A percentile compares a stretch with the other conserved stretches of the same genome.
These are phyloP conservation scores for Pestalotiopsis sp. DNA, from an alignment of 2,329 filamentous ascomycete genomes.

Conservation along the genomic window DNA sequence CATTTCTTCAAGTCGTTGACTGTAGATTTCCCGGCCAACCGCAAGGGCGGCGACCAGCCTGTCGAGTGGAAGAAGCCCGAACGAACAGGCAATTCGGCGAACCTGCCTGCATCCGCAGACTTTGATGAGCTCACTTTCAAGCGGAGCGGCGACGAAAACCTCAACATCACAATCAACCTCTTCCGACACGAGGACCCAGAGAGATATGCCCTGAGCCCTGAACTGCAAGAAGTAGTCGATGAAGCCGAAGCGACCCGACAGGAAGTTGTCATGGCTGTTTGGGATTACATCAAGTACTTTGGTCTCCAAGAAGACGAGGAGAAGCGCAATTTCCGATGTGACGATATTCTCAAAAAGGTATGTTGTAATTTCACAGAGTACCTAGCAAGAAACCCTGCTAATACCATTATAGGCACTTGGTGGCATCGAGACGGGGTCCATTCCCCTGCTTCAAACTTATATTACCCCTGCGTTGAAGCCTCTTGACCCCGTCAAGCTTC, in stretches of 20 bases:
- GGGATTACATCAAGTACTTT: conserved; percentile 90
- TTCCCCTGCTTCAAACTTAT: conserved; percentile 82
- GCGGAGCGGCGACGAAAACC: conserved; percentile 87
- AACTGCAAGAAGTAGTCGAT: conserved; percentile 82
- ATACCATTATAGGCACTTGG: conserved; percentile 46
- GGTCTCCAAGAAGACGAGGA: conserved; percentile 93
- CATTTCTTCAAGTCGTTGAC: conserved; percentile 83
- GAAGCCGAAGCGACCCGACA: conserved; percentile 84
- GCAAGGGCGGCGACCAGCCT: conserved; percentile 56
- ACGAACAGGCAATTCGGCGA: conserved; percentile 53
- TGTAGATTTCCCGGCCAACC: conserved; percentile 71
- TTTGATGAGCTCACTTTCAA: conserved; percentile 94
- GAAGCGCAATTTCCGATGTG: conserved; percentile 88
- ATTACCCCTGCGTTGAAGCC: conserved; percentile 78
- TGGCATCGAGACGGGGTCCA: conserved; percentile 58
- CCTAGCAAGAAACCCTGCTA: conserved; percentile 63
- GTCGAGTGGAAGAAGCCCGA: conserved; percentile 89
- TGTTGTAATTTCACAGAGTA: conserved; percentile 12
- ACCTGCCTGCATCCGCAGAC: conserved; percentile 68
- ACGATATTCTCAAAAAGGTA: conserved; percentile 79
- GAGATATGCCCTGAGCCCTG: conserved; percentile 77
- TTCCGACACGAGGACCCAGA: conserved; percentile 84
- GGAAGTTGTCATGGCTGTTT: conserved; percentile 87
- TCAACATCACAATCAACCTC: conserved; percentile 88
- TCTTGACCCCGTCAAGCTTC: conserved; percentile 79